phyloP scores from a whole-genome alignment of 495 filamentous ascomycete species.

The Opeltia flavorubescens region DNA sequence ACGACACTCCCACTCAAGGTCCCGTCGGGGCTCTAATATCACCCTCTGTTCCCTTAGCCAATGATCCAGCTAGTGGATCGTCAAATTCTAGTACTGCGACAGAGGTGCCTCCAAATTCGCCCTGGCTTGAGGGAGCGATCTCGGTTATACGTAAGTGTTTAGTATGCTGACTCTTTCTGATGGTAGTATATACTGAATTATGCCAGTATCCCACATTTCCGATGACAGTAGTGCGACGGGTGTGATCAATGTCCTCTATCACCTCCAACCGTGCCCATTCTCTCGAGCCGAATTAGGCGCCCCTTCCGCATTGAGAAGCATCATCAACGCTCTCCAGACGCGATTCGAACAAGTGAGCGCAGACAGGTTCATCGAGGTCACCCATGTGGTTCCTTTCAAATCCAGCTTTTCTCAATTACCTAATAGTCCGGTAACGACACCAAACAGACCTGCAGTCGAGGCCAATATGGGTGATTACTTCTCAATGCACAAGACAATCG shows the following conservation, averaged over 20 bases:
- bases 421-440: conserved; percentile 44
- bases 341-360: conserved; percentile 26
- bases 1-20: conserved; percentile 19
- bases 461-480: conserved; percentile 41
- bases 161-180: conserved; percentile 2
- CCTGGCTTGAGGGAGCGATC: conserved; percentile 31
- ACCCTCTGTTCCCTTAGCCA: conserved; percentile 14
- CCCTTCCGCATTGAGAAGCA: conserved; percentile 26
- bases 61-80: conserved; percentile 15
- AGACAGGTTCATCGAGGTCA: conserved; percentile 45
- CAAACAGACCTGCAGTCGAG: conserved; percentile 30
- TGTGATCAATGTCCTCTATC: conserved; percentile 43
- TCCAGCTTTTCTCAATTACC: conserved; percentile 50
- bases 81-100: conserved; percentile 25
- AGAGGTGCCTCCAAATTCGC: conserved; percentile 12
- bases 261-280: conserved; percentile 48
- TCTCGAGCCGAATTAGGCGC: conserved; percentile 21
- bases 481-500: conserved; percentile 36
- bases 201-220: conserved; percentile 8
- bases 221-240: conserved; percentile 15
- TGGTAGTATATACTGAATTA: not conserved
- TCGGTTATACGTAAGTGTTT: conserved; percentile 23
- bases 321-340: conserved; percentile 41
- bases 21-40: conserved; percentile 23
- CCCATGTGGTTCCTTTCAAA: conserved; percentile 46